Percentiles rank a stretch among this genome's conserved stretches.
These are phyloP conservation scores for Calcarisporium arbuscula DNA, from an alignment of 2,329 filamentous ascomycete species.

Conservation along the genomic window DNA sequence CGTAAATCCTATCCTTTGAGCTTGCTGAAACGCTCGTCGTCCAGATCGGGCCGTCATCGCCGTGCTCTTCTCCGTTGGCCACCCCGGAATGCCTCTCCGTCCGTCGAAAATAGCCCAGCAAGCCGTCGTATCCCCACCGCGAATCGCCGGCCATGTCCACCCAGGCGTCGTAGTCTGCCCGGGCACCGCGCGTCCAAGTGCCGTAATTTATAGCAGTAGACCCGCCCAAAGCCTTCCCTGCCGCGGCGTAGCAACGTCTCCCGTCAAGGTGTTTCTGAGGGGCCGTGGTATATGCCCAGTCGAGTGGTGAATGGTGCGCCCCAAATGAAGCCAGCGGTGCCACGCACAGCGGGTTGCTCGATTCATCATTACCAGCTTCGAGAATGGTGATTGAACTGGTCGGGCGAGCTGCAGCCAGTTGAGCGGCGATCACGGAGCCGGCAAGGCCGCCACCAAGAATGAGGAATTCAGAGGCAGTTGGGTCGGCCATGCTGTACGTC, in stretches of 20 bases:
- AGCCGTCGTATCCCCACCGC: slow-evolving; percentile 36
- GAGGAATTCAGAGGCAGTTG: no score
- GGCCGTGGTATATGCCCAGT: slow-evolving; percentile 25
- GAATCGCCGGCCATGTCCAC: slow-evolving; percentile 23
- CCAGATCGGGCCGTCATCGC: slow-evolving; percentile 27
- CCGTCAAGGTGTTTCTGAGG: slow-evolving; percentile 19
- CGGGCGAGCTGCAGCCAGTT: no score
- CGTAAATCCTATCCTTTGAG: slow-evolving; percentile 27
- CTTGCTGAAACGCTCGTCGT: no score
- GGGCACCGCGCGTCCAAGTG: slow-evolving; percentile 35
- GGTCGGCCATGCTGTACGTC: no score
- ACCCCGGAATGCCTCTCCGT: slow-evolving; percentile 28
- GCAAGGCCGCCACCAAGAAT: no score
- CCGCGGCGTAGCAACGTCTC: no score
- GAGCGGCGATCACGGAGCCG: no score
- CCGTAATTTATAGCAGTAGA: slow-evolving; percentile 31
- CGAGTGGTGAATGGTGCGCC: slow-evolving; percentile 22
- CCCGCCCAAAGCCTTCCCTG: slow-evolving; percentile 34
- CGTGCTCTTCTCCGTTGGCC: slow-evolving; percentile 28
- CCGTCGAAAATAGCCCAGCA: slow-evolving; percentile 36
- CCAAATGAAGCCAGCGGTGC: no score
- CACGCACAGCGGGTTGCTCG: no score
- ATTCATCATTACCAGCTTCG: slow-evolving; percentile 27
- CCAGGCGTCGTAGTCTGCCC: slow-evolving; percentile 40
- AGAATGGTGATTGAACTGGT: slow-evolving; percentile 31